phyloP scores from a whole-genome alignment of 2,329 filamentous ascomycete species.

The Mariannaea elegans region DNA sequence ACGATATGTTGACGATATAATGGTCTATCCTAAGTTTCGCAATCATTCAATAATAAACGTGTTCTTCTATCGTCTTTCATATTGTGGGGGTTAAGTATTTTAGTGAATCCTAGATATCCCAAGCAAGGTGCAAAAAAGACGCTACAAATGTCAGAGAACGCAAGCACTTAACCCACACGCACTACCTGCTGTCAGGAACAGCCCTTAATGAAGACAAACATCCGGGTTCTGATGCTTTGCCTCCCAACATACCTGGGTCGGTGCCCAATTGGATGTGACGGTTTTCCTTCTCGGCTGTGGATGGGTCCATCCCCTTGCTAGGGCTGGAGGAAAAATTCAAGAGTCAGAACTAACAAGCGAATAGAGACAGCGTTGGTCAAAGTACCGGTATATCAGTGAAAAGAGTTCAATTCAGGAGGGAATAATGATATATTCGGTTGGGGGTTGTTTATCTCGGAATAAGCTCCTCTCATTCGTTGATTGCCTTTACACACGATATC shows the following conservation, averaged over 20 bases:
- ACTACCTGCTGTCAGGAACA: not conserved
- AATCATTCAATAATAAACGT: too few relatives aligned
- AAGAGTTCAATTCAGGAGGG: too few relatives aligned
- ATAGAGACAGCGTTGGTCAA: not conserved
- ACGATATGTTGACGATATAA: too few relatives aligned
- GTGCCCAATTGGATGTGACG: slow-evolving; percentile 16
- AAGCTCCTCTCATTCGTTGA: not conserved
- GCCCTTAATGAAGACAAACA: not conserved
- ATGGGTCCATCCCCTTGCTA: not conserved
- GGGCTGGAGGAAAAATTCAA: not conserved
- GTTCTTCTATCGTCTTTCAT: too few relatives aligned
- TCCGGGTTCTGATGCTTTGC: not conserved
- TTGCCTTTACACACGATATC: not conserved
- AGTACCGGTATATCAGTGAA: too few relatives aligned
- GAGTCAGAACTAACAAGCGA: not conserved
- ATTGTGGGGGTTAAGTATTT: too few relatives aligned
- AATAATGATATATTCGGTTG: not conserved
- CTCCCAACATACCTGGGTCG: slow-evolving; percentile 3
- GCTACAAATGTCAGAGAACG: slow-evolving; percentile 15
- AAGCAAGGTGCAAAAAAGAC: not conserved
- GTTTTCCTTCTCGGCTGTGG: not conserved
- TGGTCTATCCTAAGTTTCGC: too few relatives aligned
- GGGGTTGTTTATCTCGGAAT: not conserved
- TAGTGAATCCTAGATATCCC: too few relatives aligned
- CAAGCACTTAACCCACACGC: not conserved